Evolutionary conservation across 441 rosid genomes (phyloP).

Genomic region (Jatropha multifida): DNA sequence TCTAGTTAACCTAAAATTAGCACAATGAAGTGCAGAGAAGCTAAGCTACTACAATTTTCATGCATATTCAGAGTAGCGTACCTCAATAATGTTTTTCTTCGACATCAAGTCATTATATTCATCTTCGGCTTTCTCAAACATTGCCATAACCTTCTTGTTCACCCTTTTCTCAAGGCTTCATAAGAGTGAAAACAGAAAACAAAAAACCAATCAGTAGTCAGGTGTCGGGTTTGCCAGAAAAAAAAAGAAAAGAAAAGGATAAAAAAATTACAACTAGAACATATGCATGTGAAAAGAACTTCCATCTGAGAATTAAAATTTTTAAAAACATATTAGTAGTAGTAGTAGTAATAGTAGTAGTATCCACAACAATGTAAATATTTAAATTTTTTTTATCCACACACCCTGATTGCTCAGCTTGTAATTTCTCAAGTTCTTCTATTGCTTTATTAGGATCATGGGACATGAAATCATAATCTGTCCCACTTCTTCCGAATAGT

Average conservation of each 20-base stretch:
- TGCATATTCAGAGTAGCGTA: conserved; percentile 31
- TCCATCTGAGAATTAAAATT: background rate
- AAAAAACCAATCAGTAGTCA: conserved; percentile 20
- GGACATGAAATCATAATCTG: conserved; percentile 90
- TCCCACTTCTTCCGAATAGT: conserved; percentile 90
- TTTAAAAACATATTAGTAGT: background rate
- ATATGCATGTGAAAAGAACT: background rate
- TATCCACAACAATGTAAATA: background rate
- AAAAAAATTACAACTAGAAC: background rate
- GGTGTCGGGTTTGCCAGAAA: conserved; percentile 8
- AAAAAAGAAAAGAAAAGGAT: background rate
- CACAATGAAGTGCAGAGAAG: conserved; percentile 20
- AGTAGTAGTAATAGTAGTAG: background rate
- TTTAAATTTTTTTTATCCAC: conserved; percentile 17
- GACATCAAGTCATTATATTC: conserved; percentile 91
- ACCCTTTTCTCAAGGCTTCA: conserved; percentile 95
- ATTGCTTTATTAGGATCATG: conserved; percentile 72
- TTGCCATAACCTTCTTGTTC: conserved; percentile 97
- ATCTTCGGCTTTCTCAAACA: conserved; percentile 99
- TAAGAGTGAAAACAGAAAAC: conserved; percentile 21
- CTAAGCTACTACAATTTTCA: conserved; percentile 16
- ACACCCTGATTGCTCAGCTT: conserved; percentile 89
- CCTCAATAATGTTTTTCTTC: conserved; percentile 97
- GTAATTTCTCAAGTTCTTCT: conserved; percentile 83
- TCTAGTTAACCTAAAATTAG: conserved; percentile 41